Evolutionary conservation across 345 rosid species (phyloP), one percentile per base, ranked within the genome.

Genomic region (Bruguiera gymnorhiza): DNA sequence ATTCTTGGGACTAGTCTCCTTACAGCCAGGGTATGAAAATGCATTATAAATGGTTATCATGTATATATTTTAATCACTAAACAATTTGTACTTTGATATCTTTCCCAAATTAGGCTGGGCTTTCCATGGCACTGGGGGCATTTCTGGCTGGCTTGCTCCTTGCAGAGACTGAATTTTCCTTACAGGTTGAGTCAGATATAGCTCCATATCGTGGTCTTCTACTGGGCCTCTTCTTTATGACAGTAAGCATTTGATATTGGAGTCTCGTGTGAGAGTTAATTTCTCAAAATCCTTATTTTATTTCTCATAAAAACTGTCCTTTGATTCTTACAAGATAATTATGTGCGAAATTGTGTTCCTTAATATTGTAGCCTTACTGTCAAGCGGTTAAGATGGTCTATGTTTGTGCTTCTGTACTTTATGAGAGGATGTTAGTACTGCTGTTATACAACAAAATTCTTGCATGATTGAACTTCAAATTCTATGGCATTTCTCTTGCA

Each of bases 151-250:
- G 99, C 78, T 83, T 95, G 79, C 96, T 95, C 51, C 99, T 92
- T 79, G 99, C 99, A 71, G 99, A 95, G 84, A 95, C 99, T 75
- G 99, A 95, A 81, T 95, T 92, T 82, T 92, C 99, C 50, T 89
- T 95, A 68, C 99, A 95, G 88, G 99, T 95, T 78, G 99, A 95
- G 83, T 91, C 99, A 20, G 99, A 95, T 83, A 95, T 95, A 63
- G 99, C 99, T 79, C 99, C 99, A 55, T 95, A 92, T 74, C 97
- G 99, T 27, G 99, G 99, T 73, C 97, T 95, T 75, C 73, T 95
- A 59, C 67, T 95, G 86, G 99, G 99, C 73, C 99, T 95, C 76
- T 95, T 95, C 88, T 95, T 95, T 85, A 95, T 95, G 99, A 95
- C 99, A 85, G 99, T 95, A 85, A 62, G 78, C 72, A 69, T 54